phyloP scores from a whole-genome alignment of 768 basidiomycete genomes.

The Kwoniella sp. region DNA sequence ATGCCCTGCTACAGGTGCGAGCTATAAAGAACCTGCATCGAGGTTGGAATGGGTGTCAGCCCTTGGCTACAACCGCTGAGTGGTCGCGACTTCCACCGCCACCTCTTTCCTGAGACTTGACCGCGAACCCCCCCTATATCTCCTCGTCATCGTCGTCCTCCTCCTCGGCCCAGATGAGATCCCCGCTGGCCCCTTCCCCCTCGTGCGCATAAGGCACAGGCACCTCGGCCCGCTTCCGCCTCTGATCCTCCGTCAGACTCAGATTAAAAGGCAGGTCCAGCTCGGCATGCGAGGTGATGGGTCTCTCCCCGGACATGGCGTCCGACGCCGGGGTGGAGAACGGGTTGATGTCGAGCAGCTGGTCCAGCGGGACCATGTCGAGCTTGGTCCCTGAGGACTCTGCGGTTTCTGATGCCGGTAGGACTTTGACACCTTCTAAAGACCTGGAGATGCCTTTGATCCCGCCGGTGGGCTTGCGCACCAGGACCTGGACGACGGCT shows the following conservation, averaged over 20 bases:
- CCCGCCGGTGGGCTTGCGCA: constrained; percentile 43
- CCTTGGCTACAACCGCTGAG: neutral
- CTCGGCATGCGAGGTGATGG: constrained; percentile 56
- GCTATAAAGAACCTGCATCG: too few species aligned
- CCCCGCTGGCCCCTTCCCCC: constrained; percentile 54
- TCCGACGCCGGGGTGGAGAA: constrained; percentile 20
- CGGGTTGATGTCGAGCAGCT: constrained; percentile 18
- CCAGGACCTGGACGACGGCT: constrained; percentile 61
- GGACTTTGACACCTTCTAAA: constrained; percentile 20
- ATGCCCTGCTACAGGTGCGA: too few species aligned
- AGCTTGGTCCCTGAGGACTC: too few species aligned
- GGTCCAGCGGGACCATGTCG: constrained; percentile 2
- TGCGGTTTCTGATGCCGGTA: too few species aligned
- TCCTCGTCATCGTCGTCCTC: constrained; percentile 39
- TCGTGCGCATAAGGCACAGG: constrained; percentile 87
- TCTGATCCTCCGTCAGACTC: constrained; percentile 73
- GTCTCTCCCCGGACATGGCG: neutral
- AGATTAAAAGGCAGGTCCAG: constrained; percentile 82
- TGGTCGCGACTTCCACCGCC: neutral
- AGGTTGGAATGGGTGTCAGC: neutral
- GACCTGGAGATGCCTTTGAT: constrained; percentile 44
- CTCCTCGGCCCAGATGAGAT: constrained; percentile 35
- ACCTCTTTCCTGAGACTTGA: neutral
- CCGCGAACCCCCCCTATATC: constrained; percentile 14
- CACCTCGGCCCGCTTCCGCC: constrained; percentile 70